phyloP scores from a whole-genome alignment of 2,329 filamentous ascomycete species.

The Aspergillus sp. region DNA sequence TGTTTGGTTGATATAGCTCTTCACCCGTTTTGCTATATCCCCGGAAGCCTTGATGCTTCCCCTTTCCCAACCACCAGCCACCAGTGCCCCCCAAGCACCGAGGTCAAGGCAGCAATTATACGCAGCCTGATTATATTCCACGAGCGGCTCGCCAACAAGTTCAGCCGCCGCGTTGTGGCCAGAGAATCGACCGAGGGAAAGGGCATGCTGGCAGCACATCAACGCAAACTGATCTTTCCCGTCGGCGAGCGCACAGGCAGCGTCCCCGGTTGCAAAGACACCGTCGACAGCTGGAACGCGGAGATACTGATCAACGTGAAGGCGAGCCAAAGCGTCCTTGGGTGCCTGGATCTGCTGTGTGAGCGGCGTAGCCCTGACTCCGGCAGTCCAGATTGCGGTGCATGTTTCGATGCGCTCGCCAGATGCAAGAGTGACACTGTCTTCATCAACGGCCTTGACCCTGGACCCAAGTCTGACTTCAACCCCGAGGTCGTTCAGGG shows the following conservation, averaged over 20 bases:
- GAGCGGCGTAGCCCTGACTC: slow-evolving; percentile 32
- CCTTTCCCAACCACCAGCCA: slow-evolving; percentile 33
- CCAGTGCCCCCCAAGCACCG: slow-evolving; percentile 27
- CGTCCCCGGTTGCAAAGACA: slow-evolving; percentile 38
- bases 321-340: slow-evolving; percentile 30
- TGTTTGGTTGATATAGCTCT: slow-evolving; percentile 34
- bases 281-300: slow-evolving; percentile 21
- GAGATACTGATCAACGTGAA: slow-evolving; percentile 32
- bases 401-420: slow-evolving; percentile 35
- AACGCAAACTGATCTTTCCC: slow-evolving; percentile 28
- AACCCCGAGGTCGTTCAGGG: slow-evolving; percentile 29
- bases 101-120: slow-evolving; percentile 42
- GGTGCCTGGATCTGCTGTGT: slow-evolving; percentile 32
- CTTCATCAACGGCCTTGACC: slow-evolving; percentile 25
- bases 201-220: slow-evolving; percentile 45
- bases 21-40: slow-evolving; percentile 32
- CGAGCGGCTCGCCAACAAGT: slow-evolving; percentile 25
- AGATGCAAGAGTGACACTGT: slow-evolving; percentile 25
- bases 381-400: slow-evolving; percentile 42
- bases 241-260: slow-evolving; percentile 26
- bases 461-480: slow-evolving; percentile 30
- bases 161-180: slow-evolving; percentile 38
- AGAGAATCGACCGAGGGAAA: slow-evolving; percentile 34
- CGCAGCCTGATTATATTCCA: slow-evolving; percentile 29
- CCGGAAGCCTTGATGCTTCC: slow-evolving; percentile 24